Conservation (phyloP, 345 rosid genomes). For the Schrenkiella parvula region DNA sequence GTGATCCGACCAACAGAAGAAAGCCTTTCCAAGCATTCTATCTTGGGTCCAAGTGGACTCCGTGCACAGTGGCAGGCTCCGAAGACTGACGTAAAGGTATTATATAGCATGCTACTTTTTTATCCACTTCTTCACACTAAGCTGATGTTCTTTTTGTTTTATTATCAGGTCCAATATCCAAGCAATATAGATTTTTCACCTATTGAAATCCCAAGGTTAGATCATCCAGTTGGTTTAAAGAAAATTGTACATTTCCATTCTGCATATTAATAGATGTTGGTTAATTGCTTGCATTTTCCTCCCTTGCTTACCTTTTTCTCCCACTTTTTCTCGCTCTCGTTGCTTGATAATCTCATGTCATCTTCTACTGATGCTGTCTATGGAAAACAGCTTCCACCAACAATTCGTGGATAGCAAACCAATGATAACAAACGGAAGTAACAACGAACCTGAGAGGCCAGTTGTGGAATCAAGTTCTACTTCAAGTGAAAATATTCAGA, state of each 20-base stretch:
- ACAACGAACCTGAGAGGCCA: slow-evolving; percentile 45
- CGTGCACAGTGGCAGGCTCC: slow-evolving; percentile 85
- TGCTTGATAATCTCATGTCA: not conserved
- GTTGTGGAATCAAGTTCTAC: slow-evolving; percentile 32
- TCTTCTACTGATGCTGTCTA: slow-evolving; percentile 1
- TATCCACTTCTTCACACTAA: slow-evolving; percentile 6
- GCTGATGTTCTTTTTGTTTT: slow-evolving; percentile 25
- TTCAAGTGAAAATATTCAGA: slow-evolving; percentile 35
- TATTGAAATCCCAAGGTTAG: slow-evolving; percentile 78
- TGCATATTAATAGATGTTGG: not conserved
- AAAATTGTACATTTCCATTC: not conserved
- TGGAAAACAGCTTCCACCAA: slow-evolving; percentile 45
- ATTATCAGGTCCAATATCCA: slow-evolving; percentile 71
- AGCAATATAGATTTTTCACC: slow-evolving; percentile 75
- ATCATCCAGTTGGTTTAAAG: slow-evolving; percentile 12
- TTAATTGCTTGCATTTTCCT: not conserved
- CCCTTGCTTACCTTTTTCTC: not conserved
- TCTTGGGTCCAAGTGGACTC: slow-evolving; percentile 87
- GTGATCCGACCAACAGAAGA: slow-evolving; percentile 64
- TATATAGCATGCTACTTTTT: not conserved
- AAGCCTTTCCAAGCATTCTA: slow-evolving; percentile 84
- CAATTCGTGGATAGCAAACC: slow-evolving; percentile 37
- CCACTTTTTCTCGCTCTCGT: not conserved
- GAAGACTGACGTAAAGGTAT: slow-evolving; percentile 52
- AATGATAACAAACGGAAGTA: slow-evolving; percentile 33